Base-by-base conservation (phyloP, 164 flowering plant genomes). In the Liriodendron chinense region DNA sequence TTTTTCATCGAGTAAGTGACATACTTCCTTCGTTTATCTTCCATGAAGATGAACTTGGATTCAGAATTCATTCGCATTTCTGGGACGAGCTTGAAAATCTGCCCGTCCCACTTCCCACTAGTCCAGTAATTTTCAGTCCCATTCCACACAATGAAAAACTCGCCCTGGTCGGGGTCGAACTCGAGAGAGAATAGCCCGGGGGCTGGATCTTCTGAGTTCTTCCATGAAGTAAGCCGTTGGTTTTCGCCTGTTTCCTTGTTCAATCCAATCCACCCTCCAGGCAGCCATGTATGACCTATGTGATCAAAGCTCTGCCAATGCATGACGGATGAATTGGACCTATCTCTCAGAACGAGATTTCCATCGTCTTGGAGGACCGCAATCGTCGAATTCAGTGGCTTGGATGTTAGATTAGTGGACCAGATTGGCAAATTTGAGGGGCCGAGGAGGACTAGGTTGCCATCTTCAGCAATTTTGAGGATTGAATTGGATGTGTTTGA, bases 71-170 rank as follows among this genome's bases (percentile, higher is more conserved):
- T 10, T 68, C 74, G 57, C 82, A 82, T 77, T 57, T 77, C 75
- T 43, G 85, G 85, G 13, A 82, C 72, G 9, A 81, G 73, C 61
- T 69, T 0, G 63, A 80, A 23, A 1, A 0, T 24, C n/a, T n/a
- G n/a, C 13, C 87, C 89, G 9, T 69, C 14, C 72, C 72, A 47
- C 10, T 20, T 10, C n/a, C 72, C 72, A 34, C 56, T 47, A 12
- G 18, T 49, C 72, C 72, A 69, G 23, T 69, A 69, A 16, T 69
- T 21, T 10, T 21, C 56, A 18, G 21, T 14, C 18, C 72, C 56
- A 20, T 69, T 49, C 72, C 72, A 69, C 50, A 69, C 12, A 50
- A 50, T 50, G 2, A 24, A 65, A 21, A 2, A 14, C 68, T 65
- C 16, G 68, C 9, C 4, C 18, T 9, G 23, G 9, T 16, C 10